Evolutionary conservation across 179 eudicot species (phyloP), one percentile per base, ranked within the genome.

Genomic region (Spergularia azorica): DNA sequence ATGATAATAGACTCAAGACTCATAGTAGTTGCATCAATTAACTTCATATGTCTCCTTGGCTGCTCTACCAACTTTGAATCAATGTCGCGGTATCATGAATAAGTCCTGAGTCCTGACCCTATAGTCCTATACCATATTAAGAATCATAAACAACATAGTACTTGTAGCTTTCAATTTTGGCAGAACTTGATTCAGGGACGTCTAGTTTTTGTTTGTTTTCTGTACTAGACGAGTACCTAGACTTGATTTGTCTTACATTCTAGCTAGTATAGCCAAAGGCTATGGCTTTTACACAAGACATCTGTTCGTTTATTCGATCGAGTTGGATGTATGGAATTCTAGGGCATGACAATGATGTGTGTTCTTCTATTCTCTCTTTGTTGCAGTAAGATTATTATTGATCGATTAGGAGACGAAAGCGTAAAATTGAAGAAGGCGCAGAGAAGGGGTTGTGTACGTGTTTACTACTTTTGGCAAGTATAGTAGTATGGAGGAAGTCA

Each of bases 401-500:
- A 36, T 36, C 5, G 65, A 64, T 69, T 55, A 57, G 60, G 32
- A 38, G 71, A 74, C 16, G 20, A 73, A 66, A 52, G 14, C 13
- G n/a, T 11, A 32, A 67, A 62, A 36, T 20, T 21, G 60, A 20
- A 68, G 36, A 32, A 32, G 36, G 2, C 36, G 39, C 39, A 2
- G 16, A 74, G 73, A 64, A 70, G 72, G 70, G 79, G 76, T 41
- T 46, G 63, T 54, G 67, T 71, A 56, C 48, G 74, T 52, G 72
- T 32, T 58, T 66, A 69, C 63, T 67, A 59, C 76, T 73, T 69
- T 58, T 69, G 76, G 66, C 43, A 18, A 61, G 36, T 63, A 54
- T 43, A 32, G 12, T 65, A 59, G 39, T 9, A 79, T 48, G 88
- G 86, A 80, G 72, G 88, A 86, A 84, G 89, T 86, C 89, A 86